Base-by-base conservation (phyloP, 352 stramenopile genomes). In the Globisporangium nodosum region DNA sequence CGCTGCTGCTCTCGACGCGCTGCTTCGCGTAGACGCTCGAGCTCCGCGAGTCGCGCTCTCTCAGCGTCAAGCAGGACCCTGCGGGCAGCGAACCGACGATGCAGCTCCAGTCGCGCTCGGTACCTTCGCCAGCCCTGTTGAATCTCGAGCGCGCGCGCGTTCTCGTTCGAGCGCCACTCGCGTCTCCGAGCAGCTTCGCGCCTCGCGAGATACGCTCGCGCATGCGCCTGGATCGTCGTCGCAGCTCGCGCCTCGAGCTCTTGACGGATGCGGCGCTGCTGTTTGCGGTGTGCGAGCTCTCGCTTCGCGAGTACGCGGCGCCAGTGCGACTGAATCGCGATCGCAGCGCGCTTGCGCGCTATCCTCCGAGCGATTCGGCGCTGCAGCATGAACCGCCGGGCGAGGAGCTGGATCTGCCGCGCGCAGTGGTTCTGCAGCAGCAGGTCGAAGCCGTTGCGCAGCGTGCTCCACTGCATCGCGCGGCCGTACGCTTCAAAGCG, bases 401-500 rank as follows among this genome's bases (percentile, higher is more conserved):
- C 73, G 49, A 86, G 78, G 27, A 72, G 67, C 56, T 86, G 77
- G 30, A 90, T 71, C 0, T 64, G 69, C 31, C 68, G 55, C 20
- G 82, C 74, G 30, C 71, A 78, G 3, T 68, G 61, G 40, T 70
- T 81, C 39, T 87, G 74, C 13, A 82, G 55, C 21, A 76, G 45
- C 49, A 88, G 52, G 39, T 88, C 73, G 51, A 86, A 75, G 46
- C 78, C 79, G 49, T 77, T 73, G n/a, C 65, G 71, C 5, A 88
- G 61, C 2, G 77, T 78, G 20, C 63, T 65, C 78, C 82, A 88
- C 37, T 70, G 68, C 69, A 90, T 85, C 1, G 62, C 65, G 0
- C 68, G 70, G 3, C 79, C 77, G 45, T 79, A 84, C 21, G 56
- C 58, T 53, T 92, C 82, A 31, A 92, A 86, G 9, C 58, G 52